phyloP scores from a whole-genome alignment of 805 yeast genomes.

The Yueomyces sp. region DNA sequence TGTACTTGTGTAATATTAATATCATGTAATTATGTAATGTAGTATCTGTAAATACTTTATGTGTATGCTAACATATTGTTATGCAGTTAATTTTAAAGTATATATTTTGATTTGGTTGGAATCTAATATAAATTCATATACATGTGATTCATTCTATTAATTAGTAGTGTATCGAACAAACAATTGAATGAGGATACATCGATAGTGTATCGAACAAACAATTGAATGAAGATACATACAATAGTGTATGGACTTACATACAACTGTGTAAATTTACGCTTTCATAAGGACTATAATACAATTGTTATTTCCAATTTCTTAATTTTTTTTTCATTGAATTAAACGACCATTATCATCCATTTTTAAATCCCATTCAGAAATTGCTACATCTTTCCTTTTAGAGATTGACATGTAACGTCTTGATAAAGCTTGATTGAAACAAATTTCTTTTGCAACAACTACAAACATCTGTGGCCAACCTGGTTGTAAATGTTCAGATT shows the following conservation, averaged over 20 bases:
- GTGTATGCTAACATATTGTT: neutral
- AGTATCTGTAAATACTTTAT: too few relatives aligned
- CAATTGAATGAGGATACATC: too few relatives aligned
- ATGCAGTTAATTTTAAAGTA: neutral
- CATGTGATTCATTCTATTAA: too few relatives aligned
- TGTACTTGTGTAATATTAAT: neutral
- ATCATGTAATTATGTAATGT: too few relatives aligned
- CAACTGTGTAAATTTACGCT: too few relatives aligned
- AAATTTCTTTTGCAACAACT: conserved; percentile 74
- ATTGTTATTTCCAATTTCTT: too few relatives aligned
- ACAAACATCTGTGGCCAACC: conserved; percentile 75
- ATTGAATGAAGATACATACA: too few relatives aligned
- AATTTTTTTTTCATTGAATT: conserved; percentile 4
- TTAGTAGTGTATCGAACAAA: too few relatives aligned
- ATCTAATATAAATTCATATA: too few relatives aligned
- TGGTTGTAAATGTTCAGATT: conserved; percentile 57
- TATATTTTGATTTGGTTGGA: neutral
- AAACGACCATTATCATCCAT: conserved; percentile 20
- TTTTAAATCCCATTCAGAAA: conserved; percentile 20
- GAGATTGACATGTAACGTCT: conserved; percentile 42
- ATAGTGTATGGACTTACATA: too few relatives aligned
- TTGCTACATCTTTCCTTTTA: conserved; percentile 25
- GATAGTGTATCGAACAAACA: too few relatives aligned
- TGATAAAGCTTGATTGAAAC: conserved; percentile 82
- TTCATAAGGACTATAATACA: too few relatives aligned